Percentiles rank a stretch among this genome's conserved stretches.
Conservation (phyloP, 169 alveolate species). For the Plasmodium fragile region DNA sequence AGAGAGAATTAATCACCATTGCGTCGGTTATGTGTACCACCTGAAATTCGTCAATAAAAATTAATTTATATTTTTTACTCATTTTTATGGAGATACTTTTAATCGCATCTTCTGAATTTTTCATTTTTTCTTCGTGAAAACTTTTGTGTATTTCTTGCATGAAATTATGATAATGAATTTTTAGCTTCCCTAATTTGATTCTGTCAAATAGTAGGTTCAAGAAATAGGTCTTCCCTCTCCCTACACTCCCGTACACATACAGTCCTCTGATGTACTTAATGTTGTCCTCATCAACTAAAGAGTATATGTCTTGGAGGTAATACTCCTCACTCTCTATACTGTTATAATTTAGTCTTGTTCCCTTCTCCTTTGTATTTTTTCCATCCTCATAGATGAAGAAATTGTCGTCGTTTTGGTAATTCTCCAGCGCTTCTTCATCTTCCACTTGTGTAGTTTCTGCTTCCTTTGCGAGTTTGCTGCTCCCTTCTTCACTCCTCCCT, state of each 20-base stretch:
- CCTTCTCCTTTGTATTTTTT: neutral
- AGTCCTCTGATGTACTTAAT: slow-evolving; percentile 64
- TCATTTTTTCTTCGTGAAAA: slow-evolving; percentile 77
- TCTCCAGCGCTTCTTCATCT: neutral
- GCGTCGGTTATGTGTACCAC: slow-evolving; percentile 87
- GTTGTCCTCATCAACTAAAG: neutral
- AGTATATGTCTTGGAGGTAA: neutral
- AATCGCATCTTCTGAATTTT: slow-evolving; percentile 74
- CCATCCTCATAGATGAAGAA: slow-evolving; percentile 41
- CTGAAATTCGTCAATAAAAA: slow-evolving; percentile 85
- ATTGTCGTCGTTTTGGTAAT: slow-evolving; percentile 27
- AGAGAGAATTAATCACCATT: slow-evolving; percentile 83
- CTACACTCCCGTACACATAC: slow-evolving; percentile 86
- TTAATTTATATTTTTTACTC: slow-evolving; percentile 75
- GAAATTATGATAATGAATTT: slow-evolving; percentile 85
- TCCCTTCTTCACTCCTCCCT: neutral
- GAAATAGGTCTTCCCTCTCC: slow-evolving; percentile 87
- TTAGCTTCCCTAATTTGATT: slow-evolving; percentile 67
- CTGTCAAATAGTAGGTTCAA: slow-evolving; percentile 81
- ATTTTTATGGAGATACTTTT: slow-evolving; percentile 77
- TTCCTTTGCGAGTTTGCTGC: neutral
- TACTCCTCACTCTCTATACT: slow-evolving; percentile 22
- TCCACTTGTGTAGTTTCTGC: neutral
- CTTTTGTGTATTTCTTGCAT: slow-evolving; percentile 81
- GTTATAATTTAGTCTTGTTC: slow-evolving; percentile 1